Base-by-base conservation (phyloP, 2,329 filamentous ascomycete species). In the Penicillium sp. region DNA sequence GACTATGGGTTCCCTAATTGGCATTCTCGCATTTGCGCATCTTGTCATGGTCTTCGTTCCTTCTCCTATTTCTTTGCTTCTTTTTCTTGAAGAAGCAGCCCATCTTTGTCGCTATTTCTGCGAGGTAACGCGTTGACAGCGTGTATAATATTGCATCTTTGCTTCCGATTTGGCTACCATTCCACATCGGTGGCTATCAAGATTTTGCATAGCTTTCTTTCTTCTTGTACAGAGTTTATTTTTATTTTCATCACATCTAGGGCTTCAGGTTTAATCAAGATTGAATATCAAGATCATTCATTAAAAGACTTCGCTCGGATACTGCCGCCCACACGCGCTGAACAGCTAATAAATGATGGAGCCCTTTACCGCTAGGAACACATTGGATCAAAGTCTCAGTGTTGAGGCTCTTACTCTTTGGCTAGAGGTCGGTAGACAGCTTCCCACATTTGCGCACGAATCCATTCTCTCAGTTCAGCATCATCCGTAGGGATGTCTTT, bases 1-100 rank as follows among this genome's bases (percentile, higher is more conserved):
- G 92, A 68, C 87, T 99, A 62, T 99, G 91, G 81, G 93, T 98
- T 43, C 95, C 95, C 37, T 81, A 52, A 65, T 3, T 4, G 35
- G 35, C 11, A 14, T 14, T 37, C 35, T 14, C 35, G 13, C n/a
- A 26, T 48, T 48, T 25, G 10, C 3, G 5, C 14, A 28, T 40
- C 13, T 2, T 35, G 55, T 26, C 19, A n/a, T 26, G 25, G 7
- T 52, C 54, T 40, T 30, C 28, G 35, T 22, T 46, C 3, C 1
- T n/a, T 28, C 25, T 38, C 30, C 0, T 25, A 33, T 56, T 19
- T 19, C 14, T 48, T 46, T 28, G 38, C 16, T 25, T 35, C 16
- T n/a, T 30, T 51, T 19, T 26, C 40, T 26, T 8, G 16, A 14
- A 25, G 25, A 28, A 19, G 33, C 35, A n/a, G 2, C 33, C 19